Evolutionary conservation across 495 filamentous ascomycete species (phyloP).

Genomic region (Xylaria sp.): DNA sequence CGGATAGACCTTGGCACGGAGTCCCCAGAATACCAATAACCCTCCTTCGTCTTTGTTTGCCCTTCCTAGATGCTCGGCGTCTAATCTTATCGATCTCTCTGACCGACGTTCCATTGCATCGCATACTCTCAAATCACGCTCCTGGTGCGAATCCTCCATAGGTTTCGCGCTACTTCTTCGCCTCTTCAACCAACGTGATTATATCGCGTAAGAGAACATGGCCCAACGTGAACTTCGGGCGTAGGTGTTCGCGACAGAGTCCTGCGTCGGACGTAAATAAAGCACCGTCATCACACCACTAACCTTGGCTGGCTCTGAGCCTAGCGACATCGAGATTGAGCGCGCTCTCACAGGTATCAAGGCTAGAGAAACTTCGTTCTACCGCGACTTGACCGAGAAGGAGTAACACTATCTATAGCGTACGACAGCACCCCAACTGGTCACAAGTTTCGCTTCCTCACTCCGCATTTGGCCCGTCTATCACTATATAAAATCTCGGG

Average conservation of each 20-base stretch:
- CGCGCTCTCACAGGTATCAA: background rate
- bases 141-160: background rate
- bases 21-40: constrained; percentile 1
- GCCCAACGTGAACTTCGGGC: background rate
- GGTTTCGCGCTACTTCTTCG: background rate
- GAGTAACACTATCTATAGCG: background rate
- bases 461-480: constrained; percentile 6
- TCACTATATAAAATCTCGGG: background rate
- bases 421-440: background rate
- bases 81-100: background rate
- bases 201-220: background rate
- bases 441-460: constrained; percentile 13
- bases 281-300: constrained; percentile 5
- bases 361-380: background rate
- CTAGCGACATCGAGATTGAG: background rate
- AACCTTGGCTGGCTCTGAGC: background rate
- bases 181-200: background rate
- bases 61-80: background rate
- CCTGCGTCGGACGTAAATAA: constrained; percentile 6
- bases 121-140: background rate
- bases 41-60: background rate
- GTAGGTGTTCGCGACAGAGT: background rate
- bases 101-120: constrained; percentile 12
- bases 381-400: constrained; percentile 10
- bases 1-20: constrained; percentile 8